Evolutionary conservation across 2,329 filamentous ascomycete species (phyloP).

Genomic region (Xylaria sp.): DNA sequence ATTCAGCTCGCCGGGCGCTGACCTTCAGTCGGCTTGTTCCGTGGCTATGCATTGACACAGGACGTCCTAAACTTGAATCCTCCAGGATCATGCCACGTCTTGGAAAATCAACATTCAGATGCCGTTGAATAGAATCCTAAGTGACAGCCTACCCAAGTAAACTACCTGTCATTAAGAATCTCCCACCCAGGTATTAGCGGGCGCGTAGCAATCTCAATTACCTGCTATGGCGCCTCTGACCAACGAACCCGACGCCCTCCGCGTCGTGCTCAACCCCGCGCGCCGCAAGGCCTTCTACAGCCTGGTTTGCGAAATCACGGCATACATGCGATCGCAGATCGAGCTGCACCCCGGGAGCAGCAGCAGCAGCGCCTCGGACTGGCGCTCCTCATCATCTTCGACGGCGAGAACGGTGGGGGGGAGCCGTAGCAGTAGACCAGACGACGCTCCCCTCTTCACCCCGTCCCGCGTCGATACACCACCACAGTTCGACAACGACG

Average conservation of each 20-base stretch:
- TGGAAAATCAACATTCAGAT: too few relatives aligned
- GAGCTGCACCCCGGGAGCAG: conserved; percentile 45
- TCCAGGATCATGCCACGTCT: too few relatives aligned
- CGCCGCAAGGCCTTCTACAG: conserved; percentile 54
- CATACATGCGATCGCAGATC: conserved; percentile 57
- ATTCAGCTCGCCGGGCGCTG: too few relatives aligned
- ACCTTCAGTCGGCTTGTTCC: too few relatives aligned
- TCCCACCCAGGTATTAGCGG: not conserved
- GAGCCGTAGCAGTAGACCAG: conserved; percentile 27
- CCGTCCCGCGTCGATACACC: conserved; percentile 20
- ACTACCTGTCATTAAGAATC: not conserved
- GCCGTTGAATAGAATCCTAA: not conserved
- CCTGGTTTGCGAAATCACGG: conserved; percentile 55
- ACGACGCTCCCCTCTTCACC: conserved; percentile 24
- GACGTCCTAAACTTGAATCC: too few relatives aligned
- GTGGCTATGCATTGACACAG: too few relatives aligned
- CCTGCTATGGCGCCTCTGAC: conserved; percentile 55
- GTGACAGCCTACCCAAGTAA: not conserved
- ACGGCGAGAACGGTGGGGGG: conserved; percentile 8
- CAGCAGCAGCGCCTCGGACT: conserved; percentile 23
- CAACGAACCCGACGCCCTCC: conserved; percentile 57
- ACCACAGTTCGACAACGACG: conserved; percentile 12
- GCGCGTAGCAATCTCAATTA: not conserved
- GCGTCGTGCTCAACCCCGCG: conserved; percentile 57
- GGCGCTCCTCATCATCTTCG: conserved; percentile 37